Evolutionary conservation across 805 yeast species (phyloP), one percentile per base, ranked within the genome.

Genomic region (Kuraishia ogatae): DNA sequence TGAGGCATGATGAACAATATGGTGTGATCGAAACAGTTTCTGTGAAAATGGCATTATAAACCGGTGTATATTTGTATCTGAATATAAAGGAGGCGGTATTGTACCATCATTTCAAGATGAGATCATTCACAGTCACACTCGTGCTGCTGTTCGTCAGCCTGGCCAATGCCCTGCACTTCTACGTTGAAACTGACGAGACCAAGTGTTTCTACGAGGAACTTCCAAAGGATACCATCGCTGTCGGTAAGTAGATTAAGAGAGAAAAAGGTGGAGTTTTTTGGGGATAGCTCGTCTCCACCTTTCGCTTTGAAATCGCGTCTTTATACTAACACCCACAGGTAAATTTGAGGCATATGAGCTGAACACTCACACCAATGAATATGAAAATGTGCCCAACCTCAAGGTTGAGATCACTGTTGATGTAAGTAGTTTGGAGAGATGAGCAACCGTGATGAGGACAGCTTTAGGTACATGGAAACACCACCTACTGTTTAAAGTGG

Each of bases 161-260:
- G 39, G 61, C 62, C 26, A 61, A 64, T 52, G 89, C 83, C 0
- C 74, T 92, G 57, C 96, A 94, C 69, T 84, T 90, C 68, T 92
- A 90, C 68, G 73, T 89, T 54, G 81, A 81, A 13, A 85, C 92
- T 1, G 91, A 85, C 35, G 87, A 87, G 60, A 78, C 83, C 50
- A 82, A 83, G 61, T 94, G 98, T 71, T 93, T 93, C 68, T 86
- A 73, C 64, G 94, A 92, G 66, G 96, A 87, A 58, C 75, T 93
- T 57, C 83, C 89, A 19, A 76, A 78, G 59, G 87, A 84, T 61
- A 82, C 96, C n/a, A 78, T 93, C 56, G 86, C 92, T 22, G 87
- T 87, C 56, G 96, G 93, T 55, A 74, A 64, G 71, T 60, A 39
- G 29, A 26, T 26, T 26, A 10, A 5, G 29, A 26, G 29, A 10